Percentiles rank a stretch among this genome's conserved stretches.
Conservation (phyloP, 805 yeast species). For the Ogataea pini region DNA sequence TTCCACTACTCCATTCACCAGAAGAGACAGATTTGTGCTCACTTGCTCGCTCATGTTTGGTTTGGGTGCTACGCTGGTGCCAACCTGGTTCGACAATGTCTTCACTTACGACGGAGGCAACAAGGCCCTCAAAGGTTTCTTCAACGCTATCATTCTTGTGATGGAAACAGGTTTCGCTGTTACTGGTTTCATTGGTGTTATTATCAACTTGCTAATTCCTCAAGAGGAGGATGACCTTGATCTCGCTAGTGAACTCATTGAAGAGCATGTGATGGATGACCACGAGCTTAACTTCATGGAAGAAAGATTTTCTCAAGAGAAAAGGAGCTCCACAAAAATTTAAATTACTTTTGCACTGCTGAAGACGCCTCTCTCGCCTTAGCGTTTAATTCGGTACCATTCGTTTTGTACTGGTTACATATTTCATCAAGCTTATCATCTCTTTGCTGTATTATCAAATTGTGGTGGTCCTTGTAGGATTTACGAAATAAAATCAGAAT, state of each 20-base stretch:
- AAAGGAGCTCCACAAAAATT: conserved; percentile 13
- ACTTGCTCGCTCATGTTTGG: conserved; percentile 55
- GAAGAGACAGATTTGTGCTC: conserved; percentile 57
- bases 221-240: conserved; percentile 51
- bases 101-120: conserved; percentile 53
- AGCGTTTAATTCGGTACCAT: not conserved
- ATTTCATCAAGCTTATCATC: not conserved
- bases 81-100: conserved; percentile 48
- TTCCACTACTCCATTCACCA: conserved; percentile 52
- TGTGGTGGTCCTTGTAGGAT: no score
- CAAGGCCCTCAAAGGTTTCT: conserved; percentile 46
- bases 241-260: conserved; percentile 41
- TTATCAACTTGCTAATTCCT: conserved; percentile 49
- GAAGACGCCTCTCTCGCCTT: not conserved
- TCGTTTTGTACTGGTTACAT: not conserved
- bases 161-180: conserved; percentile 61
- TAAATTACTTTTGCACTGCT: not conserved
- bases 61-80: conserved; percentile 49
- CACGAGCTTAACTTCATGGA: conserved; percentile 13
- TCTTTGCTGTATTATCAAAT: not conserved
- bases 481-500: no score
- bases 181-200: conserved; percentile 53
- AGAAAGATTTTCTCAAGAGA: conserved; percentile 27
- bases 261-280: conserved; percentile 30
- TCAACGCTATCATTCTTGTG: conserved; percentile 52